Percentiles rank a stretch among this genome's conserved stretches.
phyloP scores from a whole-genome alignment of 2,329 filamentous ascomycete genomes.

The Penicillium expansum region DNA sequence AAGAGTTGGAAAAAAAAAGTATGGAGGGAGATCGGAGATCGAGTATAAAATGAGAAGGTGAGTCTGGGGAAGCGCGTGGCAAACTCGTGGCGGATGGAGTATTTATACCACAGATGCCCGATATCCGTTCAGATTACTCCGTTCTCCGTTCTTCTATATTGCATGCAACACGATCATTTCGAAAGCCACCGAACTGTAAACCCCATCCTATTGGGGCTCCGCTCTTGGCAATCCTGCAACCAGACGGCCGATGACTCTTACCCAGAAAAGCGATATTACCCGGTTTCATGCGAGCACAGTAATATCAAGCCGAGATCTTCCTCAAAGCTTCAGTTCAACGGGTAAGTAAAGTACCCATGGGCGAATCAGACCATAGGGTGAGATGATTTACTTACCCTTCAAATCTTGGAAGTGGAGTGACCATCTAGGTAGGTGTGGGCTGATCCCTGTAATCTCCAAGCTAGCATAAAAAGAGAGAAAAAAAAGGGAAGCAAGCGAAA shows the following conservation, averaged over 20 bases:
- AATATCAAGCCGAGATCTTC: conserved; percentile 1
- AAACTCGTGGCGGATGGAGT: conserved; percentile 7
- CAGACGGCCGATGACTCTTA: conserved; percentile 5
- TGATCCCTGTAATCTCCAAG: conserved; percentile 22
- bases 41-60: conserved; percentile 1
- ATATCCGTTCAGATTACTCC: not conserved
- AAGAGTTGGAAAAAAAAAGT: not conserved
- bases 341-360: not conserved
- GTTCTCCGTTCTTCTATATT: not conserved
- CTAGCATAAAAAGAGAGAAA: not conserved
- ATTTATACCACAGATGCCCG: conserved; percentile 15
- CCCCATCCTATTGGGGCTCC: not conserved
- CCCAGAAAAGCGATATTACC: conserved; percentile 9
- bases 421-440: conserved; percentile 13
- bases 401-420: conserved; percentile 5
- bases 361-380: conserved; percentile 18
- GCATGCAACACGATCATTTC: not conserved
- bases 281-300: conserved; percentile 5
- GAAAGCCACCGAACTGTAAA: not conserved
- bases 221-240: not conserved
- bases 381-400: not conserved
- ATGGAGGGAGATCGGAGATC: not conserved
- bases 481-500: not conserved
- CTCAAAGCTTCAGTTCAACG: not conserved
- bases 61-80: conserved; percentile 19